These are phyloP conservation scores for Panicum virgatum DNA, from an alignment of 202 grass and related monocot genomes.

Conservation along the genomic window DNA sequence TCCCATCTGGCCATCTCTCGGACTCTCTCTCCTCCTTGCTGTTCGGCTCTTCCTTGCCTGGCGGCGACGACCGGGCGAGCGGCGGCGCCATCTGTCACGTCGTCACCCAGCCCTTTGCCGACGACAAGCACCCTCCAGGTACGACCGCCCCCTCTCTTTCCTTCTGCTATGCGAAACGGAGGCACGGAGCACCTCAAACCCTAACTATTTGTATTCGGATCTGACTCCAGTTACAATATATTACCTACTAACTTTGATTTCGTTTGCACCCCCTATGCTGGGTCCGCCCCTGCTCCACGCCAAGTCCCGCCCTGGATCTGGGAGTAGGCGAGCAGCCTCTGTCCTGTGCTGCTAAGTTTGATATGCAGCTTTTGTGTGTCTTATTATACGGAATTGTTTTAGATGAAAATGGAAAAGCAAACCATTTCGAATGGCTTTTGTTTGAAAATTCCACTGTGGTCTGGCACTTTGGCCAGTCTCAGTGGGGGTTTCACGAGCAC, in stretches of 20 bases:
- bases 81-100: neutral
- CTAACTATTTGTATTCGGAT: neutral
- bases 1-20: too few relatives aligned
- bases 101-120: neutral
- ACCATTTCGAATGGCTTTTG: neutral
- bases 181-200: neutral
- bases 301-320: neutral
- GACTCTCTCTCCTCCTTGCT: too few relatives aligned
- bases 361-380: neutral
- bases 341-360: neutral
- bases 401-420: conserved; percentile 6
- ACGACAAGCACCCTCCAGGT: neutral
- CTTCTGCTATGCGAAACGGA: neutral
- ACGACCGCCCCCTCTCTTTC: neutral
- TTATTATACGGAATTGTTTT: neutral
- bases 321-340: neutral
- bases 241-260: too few relatives aligned
- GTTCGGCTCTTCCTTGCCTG: too few relatives aligned
- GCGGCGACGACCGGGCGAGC: too few relatives aligned
- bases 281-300: too few relatives aligned
- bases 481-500: too few relatives aligned
- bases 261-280: too few relatives aligned
- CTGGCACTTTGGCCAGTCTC: too few relatives aligned
- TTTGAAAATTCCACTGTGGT: neutral
- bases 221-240: neutral